Percentiles rank a stretch among this genome's conserved stretches.
These are phyloP conservation scores for Aspergillus funiculosus DNA, from an alignment of 495 filamentous ascomycete genomes.

Conservation along the genomic window DNA sequence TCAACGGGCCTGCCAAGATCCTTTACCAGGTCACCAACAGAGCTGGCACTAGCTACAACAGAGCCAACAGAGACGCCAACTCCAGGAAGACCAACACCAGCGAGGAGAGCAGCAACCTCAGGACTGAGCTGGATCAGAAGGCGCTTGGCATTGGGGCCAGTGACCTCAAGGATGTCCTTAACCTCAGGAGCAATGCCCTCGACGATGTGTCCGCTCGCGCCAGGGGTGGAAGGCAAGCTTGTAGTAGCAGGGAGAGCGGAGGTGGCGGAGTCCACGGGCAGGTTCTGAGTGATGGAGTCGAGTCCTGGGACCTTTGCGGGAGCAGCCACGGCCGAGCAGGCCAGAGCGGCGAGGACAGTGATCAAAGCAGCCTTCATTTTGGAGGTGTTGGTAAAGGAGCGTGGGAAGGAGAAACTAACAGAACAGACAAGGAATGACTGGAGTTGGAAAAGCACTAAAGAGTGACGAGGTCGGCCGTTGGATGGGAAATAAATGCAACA, in stretches of 20 bases:
- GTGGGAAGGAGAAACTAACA: no score
- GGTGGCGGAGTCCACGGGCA: slow-evolving; percentile 9
- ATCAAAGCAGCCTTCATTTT: slow-evolving; percentile 37
- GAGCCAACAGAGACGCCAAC: slow-evolving; percentile 26
- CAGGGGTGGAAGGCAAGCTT: slow-evolving; percentile 10
- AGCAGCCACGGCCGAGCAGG: slow-evolving; percentile 30
- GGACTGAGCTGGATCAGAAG: slow-evolving; percentile 34
- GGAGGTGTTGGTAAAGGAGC: slow-evolving; percentile 19
- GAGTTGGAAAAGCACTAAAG: slow-evolving; percentile 22
- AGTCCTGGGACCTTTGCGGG: slow-evolving; percentile 25
- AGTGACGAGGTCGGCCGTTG: slow-evolving; percentile 14
- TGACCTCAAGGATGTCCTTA: slow-evolving; percentile 27
- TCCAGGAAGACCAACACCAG: slow-evolving; percentile 28
- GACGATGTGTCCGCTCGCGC: slow-evolving; percentile 26
- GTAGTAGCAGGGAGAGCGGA: slow-evolving; percentile 12
- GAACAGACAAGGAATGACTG: slow-evolving; percentile 30
- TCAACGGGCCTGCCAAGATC: slow-evolving; percentile 28
- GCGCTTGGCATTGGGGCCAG: slow-evolving; percentile 28
- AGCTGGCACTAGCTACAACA: slow-evolving; percentile 27
- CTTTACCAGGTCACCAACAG: slow-evolving; percentile 35
- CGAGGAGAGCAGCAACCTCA: slow-evolving; percentile 26
- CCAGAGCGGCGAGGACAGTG: slow-evolving; percentile 30
- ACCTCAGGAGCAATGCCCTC: slow-evolving; percentile 31
- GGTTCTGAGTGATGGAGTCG: slow-evolving; percentile 20
- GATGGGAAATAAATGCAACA: slow-evolving; percentile 8